Conservation (phyloP, 306 rosid genomes). For the Acmispon strigosus region DNA sequence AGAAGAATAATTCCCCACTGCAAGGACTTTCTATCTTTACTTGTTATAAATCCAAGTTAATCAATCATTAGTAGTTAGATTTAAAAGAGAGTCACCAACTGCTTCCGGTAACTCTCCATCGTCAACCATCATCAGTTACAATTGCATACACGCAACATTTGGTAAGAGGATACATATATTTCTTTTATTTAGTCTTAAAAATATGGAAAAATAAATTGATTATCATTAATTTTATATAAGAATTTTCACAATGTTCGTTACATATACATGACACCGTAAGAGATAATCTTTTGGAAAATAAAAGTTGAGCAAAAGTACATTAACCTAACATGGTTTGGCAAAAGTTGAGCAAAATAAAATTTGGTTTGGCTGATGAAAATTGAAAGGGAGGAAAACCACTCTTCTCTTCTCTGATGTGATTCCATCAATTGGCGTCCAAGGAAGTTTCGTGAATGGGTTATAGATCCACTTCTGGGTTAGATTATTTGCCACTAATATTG, state of each 20-base stretch:
- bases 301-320: not conserved
- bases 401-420: not conserved
- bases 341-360: not conserved
- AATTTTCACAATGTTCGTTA: no score
- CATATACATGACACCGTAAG: no score
- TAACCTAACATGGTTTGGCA: no score
- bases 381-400: not conserved
- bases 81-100: not conserved
- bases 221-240: no score
- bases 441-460: not conserved
- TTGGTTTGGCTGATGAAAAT: not conserved
- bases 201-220: no score
- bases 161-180: not conserved
- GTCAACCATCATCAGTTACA: constrained; percentile 14
- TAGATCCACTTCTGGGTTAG: constrained; percentile 13
- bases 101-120: not conserved
- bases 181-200: not conserved
- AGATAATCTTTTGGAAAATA: not conserved
- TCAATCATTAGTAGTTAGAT: constrained; percentile 10
- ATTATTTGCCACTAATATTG: not conserved
- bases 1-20: not conserved
- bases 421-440: not conserved
- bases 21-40: constrained; percentile 5
- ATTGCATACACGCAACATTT: constrained; percentile 6
- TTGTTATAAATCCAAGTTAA: not conserved